Conservation (phyloP, 139 green algal species). For the Marvania coccoides region DNA sequence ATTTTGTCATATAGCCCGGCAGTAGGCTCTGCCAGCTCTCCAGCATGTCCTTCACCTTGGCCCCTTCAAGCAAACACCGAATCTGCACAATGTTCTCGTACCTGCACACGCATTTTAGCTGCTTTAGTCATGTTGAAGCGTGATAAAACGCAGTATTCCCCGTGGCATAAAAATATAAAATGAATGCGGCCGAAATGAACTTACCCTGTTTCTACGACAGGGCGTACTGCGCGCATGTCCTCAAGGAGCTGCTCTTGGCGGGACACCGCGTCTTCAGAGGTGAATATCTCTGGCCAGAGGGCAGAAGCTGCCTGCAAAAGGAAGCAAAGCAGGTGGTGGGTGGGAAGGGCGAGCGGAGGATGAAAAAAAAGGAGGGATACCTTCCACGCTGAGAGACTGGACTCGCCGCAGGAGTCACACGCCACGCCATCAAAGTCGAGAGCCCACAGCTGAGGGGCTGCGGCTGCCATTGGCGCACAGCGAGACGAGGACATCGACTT, state of each 20-base stretch:
- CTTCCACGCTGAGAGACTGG: conserved; percentile 81
- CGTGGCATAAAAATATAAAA: background rate
- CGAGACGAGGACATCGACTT: background rate
- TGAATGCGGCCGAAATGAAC: background rate
- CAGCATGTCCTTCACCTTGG: conserved; percentile 69
- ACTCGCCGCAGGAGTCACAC: conserved; percentile 91
- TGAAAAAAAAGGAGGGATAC: conserved; percentile 17
- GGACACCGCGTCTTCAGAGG: conserved; percentile 30
- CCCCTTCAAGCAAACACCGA: conserved; percentile 73
- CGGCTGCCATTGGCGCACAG: conserved; percentile 3
- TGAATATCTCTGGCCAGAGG: conserved; percentile 87
- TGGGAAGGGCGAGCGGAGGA: background rate
- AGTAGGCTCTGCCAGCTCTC: conserved; percentile 63
- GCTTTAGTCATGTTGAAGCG: background rate
- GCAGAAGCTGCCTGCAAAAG: conserved; percentile 48
- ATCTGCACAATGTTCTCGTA: conserved; percentile 98
- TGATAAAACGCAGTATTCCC: background rate
- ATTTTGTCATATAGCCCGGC: conserved; percentile 62
- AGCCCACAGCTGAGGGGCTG: conserved; percentile 45
- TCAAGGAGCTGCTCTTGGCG: conserved; percentile 65
- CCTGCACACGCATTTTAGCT: conserved; percentile 27
- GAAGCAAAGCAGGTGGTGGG: background rate
- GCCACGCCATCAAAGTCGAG: conserved; percentile 98
- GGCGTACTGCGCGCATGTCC: conserved; percentile 76
- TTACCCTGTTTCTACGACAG: conserved; percentile 95